Conservation (phyloP, 2,329 filamentous ascomycete genomes). For the Zasmidium cellare region DNA sequence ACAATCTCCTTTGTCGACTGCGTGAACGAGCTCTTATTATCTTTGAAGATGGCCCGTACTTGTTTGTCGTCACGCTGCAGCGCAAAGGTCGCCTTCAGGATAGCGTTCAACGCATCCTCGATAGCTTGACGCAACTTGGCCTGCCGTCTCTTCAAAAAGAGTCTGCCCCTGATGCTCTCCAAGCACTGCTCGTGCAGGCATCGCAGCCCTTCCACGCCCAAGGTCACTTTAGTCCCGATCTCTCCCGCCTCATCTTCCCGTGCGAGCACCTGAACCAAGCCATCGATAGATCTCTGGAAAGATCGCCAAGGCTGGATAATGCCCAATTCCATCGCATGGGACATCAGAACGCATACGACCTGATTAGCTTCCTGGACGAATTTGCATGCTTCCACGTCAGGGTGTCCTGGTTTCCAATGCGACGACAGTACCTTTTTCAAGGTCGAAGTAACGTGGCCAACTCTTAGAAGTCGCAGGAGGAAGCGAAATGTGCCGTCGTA, state of each 20-base stretch:
- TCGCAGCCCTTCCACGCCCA: conserved; percentile 28
- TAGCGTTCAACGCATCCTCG: conserved; percentile 25
- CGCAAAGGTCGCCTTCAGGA: conserved; percentile 24
- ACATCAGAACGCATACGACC: conserved; percentile 70
- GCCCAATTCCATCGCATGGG: conserved; percentile 79
- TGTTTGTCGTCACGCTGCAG: conserved; percentile 1
- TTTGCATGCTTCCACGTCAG: background rate
- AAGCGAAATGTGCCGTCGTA: conserved; percentile 86
- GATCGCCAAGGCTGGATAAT: conserved; percentile 71
- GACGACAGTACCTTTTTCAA: conserved; percentile 25
- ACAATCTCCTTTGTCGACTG: conserved; percentile 5
- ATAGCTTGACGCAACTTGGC: conserved; percentile 23
- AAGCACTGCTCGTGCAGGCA: conserved; percentile 31
- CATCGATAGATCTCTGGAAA: conserved; percentile 67
- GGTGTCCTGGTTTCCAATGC: background rate
- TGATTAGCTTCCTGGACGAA: conserved; percentile 78
- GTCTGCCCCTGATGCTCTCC: conserved; percentile 29
- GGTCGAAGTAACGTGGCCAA: conserved; percentile 58
- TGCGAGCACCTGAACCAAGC: conserved; percentile 60
- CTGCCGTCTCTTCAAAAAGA: conserved; percentile 35
- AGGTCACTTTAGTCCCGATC: conserved; percentile 11
- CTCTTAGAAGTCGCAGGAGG: conserved; percentile 72
- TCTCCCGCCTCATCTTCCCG: conserved; percentile 42
- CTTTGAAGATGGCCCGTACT: background rate
- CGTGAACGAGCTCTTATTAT: conserved; percentile 4